Evolutionary conservation across 768 basidiomycete genomes (phyloP).

Genomic region (Tulasnella sp.): DNA sequence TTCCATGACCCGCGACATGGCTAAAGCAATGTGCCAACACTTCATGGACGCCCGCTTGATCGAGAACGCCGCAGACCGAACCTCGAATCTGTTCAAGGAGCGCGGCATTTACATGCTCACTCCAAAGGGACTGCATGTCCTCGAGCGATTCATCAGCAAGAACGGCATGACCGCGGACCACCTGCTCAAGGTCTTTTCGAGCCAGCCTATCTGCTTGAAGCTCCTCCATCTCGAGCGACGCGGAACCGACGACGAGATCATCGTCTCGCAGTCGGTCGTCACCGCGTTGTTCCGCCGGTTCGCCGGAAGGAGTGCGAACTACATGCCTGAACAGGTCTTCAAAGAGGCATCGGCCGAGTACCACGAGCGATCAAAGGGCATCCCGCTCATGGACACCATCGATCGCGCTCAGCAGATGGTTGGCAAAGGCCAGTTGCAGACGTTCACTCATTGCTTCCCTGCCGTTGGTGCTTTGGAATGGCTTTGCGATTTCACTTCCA

Average conservation of each 20-base stretch:
- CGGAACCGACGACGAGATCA: constrained; percentile 90
- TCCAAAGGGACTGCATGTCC: constrained; percentile 94
- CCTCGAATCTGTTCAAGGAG: constrained; percentile 89
- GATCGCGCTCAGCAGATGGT: constrained; percentile 51
- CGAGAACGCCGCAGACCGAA: constrained; percentile 88
- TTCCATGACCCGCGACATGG: constrained; percentile 99
- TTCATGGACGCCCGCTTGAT: constrained; percentile 99
- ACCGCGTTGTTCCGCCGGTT: constrained; percentile 95
- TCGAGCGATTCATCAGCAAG: constrained; percentile 99
- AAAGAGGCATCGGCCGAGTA: constrained; percentile 57
- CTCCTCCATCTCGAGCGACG: constrained; percentile 93
- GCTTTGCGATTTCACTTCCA: constrained; percentile 95
- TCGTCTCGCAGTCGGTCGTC: constrained; percentile 86
- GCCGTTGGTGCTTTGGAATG: constrained; percentile 88
- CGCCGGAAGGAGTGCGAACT: constrained; percentile 77
- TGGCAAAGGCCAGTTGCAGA: constrained; percentile 42
- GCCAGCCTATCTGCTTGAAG: constrained; percentile 95
- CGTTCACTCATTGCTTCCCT: constrained; percentile 58
- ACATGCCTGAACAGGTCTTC: constrained; percentile 33
- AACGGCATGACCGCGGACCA: constrained; percentile 96
- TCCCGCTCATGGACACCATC: constrained; percentile 54
- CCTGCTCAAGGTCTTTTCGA: constrained; percentile 75
- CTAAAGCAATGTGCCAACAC: constrained; percentile 98
- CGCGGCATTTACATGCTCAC: constrained; percentile 93
- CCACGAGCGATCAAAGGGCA: constrained; percentile 66